Conservation (phyloP, 2,329 filamentous ascomycete species). For the Dactylellina cionopaga region DNA sequence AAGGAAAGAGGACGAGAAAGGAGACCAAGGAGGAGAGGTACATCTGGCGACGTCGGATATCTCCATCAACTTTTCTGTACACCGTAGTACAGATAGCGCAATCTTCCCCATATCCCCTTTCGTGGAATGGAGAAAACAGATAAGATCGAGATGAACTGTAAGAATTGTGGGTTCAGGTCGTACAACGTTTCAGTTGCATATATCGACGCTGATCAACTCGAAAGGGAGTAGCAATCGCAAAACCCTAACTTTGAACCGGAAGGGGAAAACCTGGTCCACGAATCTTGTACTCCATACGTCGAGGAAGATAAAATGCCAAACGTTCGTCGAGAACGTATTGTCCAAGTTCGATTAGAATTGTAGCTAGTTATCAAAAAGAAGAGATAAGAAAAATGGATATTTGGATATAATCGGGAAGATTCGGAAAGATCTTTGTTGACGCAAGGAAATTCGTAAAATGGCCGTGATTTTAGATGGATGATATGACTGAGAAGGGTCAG, state of each 20-base stretch:
- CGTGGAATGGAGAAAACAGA: background rate
- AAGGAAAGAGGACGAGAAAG: background rate
- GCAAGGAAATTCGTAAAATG: slow-evolving; percentile 35
- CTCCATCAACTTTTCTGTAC: background rate
- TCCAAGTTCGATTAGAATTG: background rate
- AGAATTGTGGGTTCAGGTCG: background rate
- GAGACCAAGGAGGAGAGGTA: background rate
- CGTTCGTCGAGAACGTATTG: background rate
- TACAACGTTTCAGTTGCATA: slow-evolving; percentile 31
- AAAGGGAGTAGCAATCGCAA: background rate
- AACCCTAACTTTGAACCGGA: slow-evolving; percentile 24
- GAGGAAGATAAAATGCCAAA: background rate
- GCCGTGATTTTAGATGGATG: slow-evolving; percentile 22
- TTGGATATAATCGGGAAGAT: background rate
- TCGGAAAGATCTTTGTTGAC: background rate
- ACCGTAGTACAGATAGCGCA: slow-evolving; percentile 22
- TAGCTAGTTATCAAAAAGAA: background rate
- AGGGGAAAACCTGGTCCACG: slow-evolving; percentile 23
- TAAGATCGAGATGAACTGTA: background rate
- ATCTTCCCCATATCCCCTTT: slow-evolving; percentile 7
- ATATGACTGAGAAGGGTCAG: slow-evolving; percentile 12
- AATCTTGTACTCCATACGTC: slow-evolving; percentile 9
- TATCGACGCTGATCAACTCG: slow-evolving; percentile 5
- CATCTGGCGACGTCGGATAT: background rate
- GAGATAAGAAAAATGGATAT: background rate